These are phyloP conservation scores for Microbotryomycetes sp. DNA, from an alignment of 1,284 basidiomycete genomes.

Conservation along the genomic window DNA sequence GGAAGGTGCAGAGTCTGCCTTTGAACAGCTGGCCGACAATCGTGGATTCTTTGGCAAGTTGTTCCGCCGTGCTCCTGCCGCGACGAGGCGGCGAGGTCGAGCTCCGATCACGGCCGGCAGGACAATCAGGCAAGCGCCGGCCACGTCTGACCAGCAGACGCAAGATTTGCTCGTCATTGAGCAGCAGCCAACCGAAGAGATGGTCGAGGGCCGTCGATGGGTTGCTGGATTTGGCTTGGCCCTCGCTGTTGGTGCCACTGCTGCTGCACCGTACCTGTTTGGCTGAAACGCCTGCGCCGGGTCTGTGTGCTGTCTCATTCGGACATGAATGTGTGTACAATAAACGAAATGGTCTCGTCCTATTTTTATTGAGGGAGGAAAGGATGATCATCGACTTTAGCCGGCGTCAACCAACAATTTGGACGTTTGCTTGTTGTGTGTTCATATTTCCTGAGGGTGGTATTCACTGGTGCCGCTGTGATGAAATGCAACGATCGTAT, in stretches of 20 bases:
- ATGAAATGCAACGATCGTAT: no score
- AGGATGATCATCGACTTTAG: no score
- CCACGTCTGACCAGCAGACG: not conserved
- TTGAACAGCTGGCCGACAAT: conserved; percentile 24
- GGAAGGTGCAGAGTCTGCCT: conserved; percentile 4
- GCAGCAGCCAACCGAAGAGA: conserved; percentile 10
- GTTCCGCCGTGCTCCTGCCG: conserved; percentile 18
- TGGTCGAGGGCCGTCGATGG: conserved; percentile 20
- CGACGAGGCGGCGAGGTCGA: conserved; percentile 7
- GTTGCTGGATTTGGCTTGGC: conserved; percentile 28
- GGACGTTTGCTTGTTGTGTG: no score
- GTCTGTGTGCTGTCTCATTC: no score
- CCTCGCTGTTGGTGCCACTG: conserved; percentile 28
- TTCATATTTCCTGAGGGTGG: no score
- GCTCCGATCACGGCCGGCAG: not conserved
- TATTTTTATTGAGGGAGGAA: no score
- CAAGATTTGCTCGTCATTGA: conserved; percentile 6
- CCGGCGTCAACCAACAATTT: no score
- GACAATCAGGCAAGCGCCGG: not conserved
- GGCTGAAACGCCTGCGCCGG: conserved; percentile 2
- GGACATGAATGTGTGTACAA: no score
- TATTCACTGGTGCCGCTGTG: no score
- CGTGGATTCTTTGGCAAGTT: conserved; percentile 29
- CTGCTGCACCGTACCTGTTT: conserved; percentile 31
- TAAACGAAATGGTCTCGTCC: no score